Evolutionary conservation across 208 protist species (phyloP), one percentile per base, ranked within the genome.

Genomic region (Acanthamoeba lenticulata): DNA sequence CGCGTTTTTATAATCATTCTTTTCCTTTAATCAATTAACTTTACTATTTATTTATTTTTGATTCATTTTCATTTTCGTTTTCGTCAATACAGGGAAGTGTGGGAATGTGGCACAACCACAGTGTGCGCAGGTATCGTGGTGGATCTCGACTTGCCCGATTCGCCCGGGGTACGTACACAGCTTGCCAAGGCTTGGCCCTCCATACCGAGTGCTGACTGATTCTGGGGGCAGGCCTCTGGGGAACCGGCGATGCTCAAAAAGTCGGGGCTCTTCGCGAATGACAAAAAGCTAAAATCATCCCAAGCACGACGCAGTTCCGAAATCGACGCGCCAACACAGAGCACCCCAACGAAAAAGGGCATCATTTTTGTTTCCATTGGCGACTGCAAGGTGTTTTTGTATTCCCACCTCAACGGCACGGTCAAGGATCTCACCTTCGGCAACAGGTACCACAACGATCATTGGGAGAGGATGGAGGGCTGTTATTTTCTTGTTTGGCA

Each of bases 51-150:
- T n/a, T n/a, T n/a, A n/a, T n/a, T n/a, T n/a, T n/a, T n/a, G n/a
- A n/a, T n/a, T n/a, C n/a, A n/a, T n/a, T n/a, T n/a, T n/a, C n/a
- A n/a, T n/a, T n/a, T n/a, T n/a, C n/a, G n/a, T n/a, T n/a, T n/a
- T n/a, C n/a, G n/a, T n/a, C n/a, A n/a, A n/a, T 85, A 57, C 77
- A 94, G 69, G 55, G 90, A 94, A 67, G 4, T 62, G 13, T 94
- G 42, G 40, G 90, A 94, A n/a, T 94, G 90, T 44, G 90, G 90
- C 47, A 85, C 90, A n/a, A 94, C 90, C 1, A 94, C 90, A 21
- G 27, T 94, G 21, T 85, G 60, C 32, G 90, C 90, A 1, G 90
- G 90, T n/a, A 83, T 94, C 32, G 27, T 85, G 7, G 60, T 94
- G 24, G 90, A 94, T 42, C 45, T 94, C 21, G 24, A 83, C 72